Evolutionary conservation across 2,329 filamentous ascomycete species (phyloP).

Genomic region (Mollisiaceae sp.): DNA sequence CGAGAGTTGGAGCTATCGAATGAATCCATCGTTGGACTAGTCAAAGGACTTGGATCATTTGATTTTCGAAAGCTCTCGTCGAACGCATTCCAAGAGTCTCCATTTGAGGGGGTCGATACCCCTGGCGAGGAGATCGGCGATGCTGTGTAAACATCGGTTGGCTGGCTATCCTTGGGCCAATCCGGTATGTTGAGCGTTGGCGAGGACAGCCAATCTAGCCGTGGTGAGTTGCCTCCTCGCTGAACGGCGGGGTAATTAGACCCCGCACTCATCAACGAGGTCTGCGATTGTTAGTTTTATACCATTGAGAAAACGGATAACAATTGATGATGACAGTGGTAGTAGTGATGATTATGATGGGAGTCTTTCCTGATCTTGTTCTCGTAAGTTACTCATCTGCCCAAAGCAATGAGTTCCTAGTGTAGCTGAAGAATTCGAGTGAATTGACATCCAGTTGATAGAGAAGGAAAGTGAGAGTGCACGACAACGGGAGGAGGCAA

Average conservation of each 20-base stretch:
- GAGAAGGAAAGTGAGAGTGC: background rate
- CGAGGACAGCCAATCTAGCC: background rate
- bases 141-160: background rate
- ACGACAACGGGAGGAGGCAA: background rate
- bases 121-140: conserved; percentile 7
- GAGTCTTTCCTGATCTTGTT: background rate
- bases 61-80: background rate
- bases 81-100: conserved; percentile 2
- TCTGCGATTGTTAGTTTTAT: background rate
- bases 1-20: background rate
- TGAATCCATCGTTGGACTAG: background rate
- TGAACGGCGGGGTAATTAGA: conserved; percentile 6
- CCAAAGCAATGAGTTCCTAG: background rate
- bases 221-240: background rate
- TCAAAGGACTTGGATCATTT: background rate
- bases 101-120: background rate
- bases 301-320: background rate
- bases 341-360: background rate
- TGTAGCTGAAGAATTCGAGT: too few relatives aligned
- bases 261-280: background rate
- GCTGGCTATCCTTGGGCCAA: background rate
- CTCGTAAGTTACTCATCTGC: background rate
- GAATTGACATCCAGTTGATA: background rate
- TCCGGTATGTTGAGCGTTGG: background rate
- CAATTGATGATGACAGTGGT: too few relatives aligned